These are phyloP conservation scores for Daedalea quercina DNA, from an alignment of 768 basidiomycete species.

Conservation along the genomic window DNA sequence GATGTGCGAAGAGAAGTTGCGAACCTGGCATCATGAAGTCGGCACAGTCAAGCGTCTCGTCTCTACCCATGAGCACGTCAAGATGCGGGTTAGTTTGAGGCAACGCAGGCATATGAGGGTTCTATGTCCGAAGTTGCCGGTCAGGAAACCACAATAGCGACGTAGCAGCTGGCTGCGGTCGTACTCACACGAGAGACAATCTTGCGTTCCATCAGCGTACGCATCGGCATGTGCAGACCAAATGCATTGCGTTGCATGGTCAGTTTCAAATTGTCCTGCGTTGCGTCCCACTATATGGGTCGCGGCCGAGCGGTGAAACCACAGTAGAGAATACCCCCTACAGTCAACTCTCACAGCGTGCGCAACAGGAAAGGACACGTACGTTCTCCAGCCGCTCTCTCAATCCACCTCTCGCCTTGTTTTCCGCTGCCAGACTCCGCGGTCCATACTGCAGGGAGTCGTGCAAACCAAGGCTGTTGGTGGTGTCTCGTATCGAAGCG, in stretches of 20 bases:
- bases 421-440: slow-evolving; percentile 71
- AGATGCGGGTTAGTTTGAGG: slow-evolving; percentile 75
- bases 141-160: neutral
- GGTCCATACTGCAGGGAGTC: slow-evolving; percentile 85
- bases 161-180: neutral
- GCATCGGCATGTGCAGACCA: slow-evolving; percentile 85
- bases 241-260: slow-evolving; percentile 78
- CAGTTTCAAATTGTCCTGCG: slow-evolving; percentile 82
- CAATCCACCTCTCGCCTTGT: slow-evolving; percentile 50
- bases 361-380: slow-evolving; percentile 18
- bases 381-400: slow-evolving; percentile 76
- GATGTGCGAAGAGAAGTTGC: slow-evolving; percentile 13
- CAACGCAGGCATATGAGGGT: slow-evolving; percentile 57
- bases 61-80: slow-evolving; percentile 90
- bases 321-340: too few relatives aligned
- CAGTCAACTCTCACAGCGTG: too few relatives aligned
- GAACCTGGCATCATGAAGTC: slow-evolving; percentile 74
- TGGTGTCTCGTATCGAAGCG: slow-evolving; percentile 61
- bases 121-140: slow-evolving; percentile 32
- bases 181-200: slow-evolving; percentile 65
- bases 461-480: slow-evolving; percentile 76
- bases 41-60: slow-evolving; percentile 69
- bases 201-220: slow-evolving; percentile 91
- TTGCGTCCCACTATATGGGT: slow-evolving; percentile 79
- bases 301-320: too few relatives aligned